A percentile compares a stretch with the other conserved stretches of the same genome.
Conservation (phyloP, 192 early-diverging fungal species). For the Kappamyces sp. region DNA sequence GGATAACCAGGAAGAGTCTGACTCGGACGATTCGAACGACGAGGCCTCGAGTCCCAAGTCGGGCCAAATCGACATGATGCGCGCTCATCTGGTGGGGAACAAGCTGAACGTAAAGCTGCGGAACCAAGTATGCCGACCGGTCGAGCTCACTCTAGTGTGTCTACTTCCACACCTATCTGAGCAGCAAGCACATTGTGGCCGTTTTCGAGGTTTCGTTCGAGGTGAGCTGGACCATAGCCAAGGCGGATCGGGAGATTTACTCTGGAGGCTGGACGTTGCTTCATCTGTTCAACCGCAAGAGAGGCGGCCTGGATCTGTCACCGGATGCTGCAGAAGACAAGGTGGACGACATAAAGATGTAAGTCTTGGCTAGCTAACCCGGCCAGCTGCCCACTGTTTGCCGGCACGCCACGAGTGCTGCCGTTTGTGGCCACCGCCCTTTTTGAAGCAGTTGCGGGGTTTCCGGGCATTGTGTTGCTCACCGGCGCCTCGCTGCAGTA, state of each 20-base stretch:
- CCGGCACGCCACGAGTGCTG: constrained; percentile 35
- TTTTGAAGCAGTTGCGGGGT: constrained; percentile 5
- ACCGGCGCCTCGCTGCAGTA: constrained; percentile 36
- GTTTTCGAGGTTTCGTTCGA: constrained; percentile 31
- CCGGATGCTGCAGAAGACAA: constrained; percentile 21
- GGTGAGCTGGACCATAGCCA: constrained; percentile 12
- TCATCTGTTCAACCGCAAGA: constrained; percentile 32
- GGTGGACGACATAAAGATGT: constrained; percentile 4
- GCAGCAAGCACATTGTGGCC: constrained; percentile 22
- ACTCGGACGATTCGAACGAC: neutral
- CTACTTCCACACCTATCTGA: constrained; percentile 32
- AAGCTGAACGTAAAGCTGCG: constrained; percentile 21
- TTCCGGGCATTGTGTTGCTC: constrained; percentile 17
- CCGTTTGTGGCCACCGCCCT: constrained; percentile 24
- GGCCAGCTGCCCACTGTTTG: constrained; percentile 31
- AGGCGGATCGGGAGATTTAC: constrained; percentile 5
- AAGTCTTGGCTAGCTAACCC: neutral
- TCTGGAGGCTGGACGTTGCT: constrained; percentile 45
- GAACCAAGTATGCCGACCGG: constrained; percentile 12
- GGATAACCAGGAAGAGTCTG: constrained; percentile 7
- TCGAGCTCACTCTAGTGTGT: constrained; percentile 16
- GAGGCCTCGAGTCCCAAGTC: neutral
- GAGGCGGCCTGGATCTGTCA: constrained; percentile 24
- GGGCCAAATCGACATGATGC: constrained; percentile 15
- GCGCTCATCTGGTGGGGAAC: constrained; percentile 20